Base-by-base conservation (phyloP, 257 asterid genomes). In the Penstemon davidsonii region DNA sequence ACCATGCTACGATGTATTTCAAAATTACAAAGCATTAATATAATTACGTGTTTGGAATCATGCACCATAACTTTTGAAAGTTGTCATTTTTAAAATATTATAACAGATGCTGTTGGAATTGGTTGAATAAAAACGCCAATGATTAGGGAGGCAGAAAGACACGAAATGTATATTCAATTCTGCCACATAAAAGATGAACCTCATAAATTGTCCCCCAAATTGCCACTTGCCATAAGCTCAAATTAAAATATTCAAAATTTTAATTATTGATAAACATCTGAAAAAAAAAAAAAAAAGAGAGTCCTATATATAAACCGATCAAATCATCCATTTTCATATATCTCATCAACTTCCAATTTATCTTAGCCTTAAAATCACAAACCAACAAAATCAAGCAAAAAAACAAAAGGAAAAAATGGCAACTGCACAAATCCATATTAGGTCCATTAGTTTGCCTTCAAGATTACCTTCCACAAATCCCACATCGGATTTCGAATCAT, bases 361-460 rank as follows among this genome's bases (percentile, higher is more conserved):
- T 55, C 13, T 13, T 11, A 9, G 25, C 51, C 39, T 38, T 37
- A 25, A 25, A 25, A 25, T 25, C 33, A 3, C 46, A 47, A 50
- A 37, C 7, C 18, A n/a, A 41, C 6, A 36, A 42, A 1, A 4
- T 15, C 33, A 25, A 25, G 33, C 33, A 25, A 55, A 55, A 19
- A 65, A 65, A 15, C 18, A 15, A 15, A 0, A 5, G 0, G 41
- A 55, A 70, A 75, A 43, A 60, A 89, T 89, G 96, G 86, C 82
- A 66, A 52, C 43, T 25, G 71, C 81, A 63, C 87, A 82, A 69
- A 71, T 36, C 18, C 85, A 79, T 64, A 67, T 55, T 4, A 90
- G 97, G 70, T 92, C 96, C 55, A 88, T 88, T 18, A 90, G 97
- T 63, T 78, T 92, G 43, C 97, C 97, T 55, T 76, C 98, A 68